Evolutionary conservation across 2,329 filamentous ascomycete genomes (phyloP).

Genomic region (Pyricularia sp.): DNA sequence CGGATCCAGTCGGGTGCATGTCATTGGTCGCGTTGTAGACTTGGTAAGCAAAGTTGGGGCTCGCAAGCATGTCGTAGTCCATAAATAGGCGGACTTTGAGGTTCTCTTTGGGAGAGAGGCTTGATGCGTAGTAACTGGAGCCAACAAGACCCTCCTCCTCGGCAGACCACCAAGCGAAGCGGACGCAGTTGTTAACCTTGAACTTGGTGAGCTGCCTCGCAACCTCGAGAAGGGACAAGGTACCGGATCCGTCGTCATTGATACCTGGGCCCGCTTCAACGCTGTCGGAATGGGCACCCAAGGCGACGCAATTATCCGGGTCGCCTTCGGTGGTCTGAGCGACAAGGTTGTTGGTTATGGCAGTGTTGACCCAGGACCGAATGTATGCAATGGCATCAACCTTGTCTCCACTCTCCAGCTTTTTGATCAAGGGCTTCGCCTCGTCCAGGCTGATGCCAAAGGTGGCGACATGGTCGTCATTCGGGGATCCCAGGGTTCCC

Average conservation of each 20-base stretch:
- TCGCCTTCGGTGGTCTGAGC: background rate
- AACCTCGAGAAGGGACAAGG: background rate
- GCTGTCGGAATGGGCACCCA: background rate
- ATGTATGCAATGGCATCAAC: conserved; percentile 51
- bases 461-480: background rate
- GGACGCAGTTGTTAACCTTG: conserved; percentile 54
- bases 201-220: conserved; percentile 25
- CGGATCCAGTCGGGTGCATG: conserved; percentile 60
- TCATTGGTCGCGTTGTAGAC: conserved; percentile 66
- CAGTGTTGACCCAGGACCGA: background rate
- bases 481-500: background rate
- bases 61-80: conserved; percentile 62
- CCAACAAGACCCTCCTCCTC: conserved; percentile 58
- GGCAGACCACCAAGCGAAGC: conserved; percentile 59
- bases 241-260: background rate
- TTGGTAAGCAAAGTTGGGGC: conserved; percentile 56
- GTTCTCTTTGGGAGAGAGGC: conserved; percentile 48
- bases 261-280: background rate
- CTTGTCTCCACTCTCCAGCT: conserved; percentile 39
- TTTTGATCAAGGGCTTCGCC: conserved; percentile 8
- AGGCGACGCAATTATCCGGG: background rate
- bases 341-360: background rate
- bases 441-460: background rate
- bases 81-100: conserved; percentile 54
- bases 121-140: conserved; percentile 51